Conservation (phyloP, 2,329 filamentous ascomycete genomes). For the Clarireedia monteithiana region DNA sequence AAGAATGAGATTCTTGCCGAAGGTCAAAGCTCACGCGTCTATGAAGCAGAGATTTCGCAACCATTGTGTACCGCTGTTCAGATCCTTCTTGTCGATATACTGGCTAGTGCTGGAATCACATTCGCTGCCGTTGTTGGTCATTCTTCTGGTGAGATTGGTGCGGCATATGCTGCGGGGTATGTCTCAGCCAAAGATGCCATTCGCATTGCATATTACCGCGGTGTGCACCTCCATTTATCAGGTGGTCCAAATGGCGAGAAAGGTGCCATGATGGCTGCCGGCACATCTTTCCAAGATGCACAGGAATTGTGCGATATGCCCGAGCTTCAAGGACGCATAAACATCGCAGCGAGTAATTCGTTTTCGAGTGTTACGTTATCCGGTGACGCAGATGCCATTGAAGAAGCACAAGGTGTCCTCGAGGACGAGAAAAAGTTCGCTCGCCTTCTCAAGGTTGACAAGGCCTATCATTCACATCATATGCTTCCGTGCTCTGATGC, state of each 20-base stretch:
- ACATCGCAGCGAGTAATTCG: conserved; percentile 29
- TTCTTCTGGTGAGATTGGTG: neutral
- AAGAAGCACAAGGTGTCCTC: conserved; percentile 6
- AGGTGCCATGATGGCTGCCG: conserved; percentile 17
- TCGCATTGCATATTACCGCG: conserved; percentile 11
- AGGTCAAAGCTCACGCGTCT: neutral
- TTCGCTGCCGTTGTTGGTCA: neutral
- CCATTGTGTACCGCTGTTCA: neutral
- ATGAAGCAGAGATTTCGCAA: neutral
- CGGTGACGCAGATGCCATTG: conserved; percentile 20
- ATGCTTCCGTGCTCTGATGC: conserved; percentile 16
- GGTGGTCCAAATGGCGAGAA: neutral
- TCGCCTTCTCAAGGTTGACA: conserved; percentile 10
- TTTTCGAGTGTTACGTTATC: conserved; percentile 23
- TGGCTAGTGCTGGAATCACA: neutral
- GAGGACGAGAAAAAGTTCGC: conserved; percentile 14
- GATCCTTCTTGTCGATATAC: neutral
- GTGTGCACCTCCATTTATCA: conserved; percentile 7
- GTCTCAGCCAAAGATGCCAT: too few relatives aligned
- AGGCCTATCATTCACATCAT: conserved; percentile 21
- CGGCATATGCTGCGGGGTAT: neutral
- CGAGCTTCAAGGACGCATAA: conserved; percentile 12
- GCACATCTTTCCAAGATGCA: conserved; percentile 11
- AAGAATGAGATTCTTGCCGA: too few relatives aligned
- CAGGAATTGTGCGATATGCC: neutral